phyloP scores from a whole-genome alignment of 192 early-diverging fungal genomes.

The Backusella tuberculispora region DNA sequence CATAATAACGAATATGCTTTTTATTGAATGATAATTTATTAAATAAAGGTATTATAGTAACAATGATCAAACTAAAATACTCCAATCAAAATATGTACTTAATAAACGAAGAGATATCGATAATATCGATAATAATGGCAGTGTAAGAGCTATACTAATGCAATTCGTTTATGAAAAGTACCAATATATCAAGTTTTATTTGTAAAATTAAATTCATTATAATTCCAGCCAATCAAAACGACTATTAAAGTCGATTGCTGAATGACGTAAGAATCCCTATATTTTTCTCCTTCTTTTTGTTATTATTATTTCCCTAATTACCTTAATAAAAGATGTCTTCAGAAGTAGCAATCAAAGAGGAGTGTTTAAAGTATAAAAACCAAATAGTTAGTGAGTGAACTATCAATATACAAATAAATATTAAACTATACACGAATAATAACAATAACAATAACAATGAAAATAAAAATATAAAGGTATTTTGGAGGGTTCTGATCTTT shows the following conservation, averaged over 20 bases:
- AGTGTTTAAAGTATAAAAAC: not conserved
- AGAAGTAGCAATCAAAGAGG: not conserved
- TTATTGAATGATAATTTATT: too few species aligned
- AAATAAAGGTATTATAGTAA: too few species aligned
- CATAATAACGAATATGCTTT: too few species aligned
- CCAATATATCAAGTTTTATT: too few species aligned
- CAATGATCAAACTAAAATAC: too few species aligned
- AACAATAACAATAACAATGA: not conserved
- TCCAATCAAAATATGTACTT: too few species aligned
- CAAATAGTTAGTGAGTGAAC: not conserved
- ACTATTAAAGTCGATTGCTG: not conserved
- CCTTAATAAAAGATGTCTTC: not conserved
- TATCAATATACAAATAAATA: not conserved
- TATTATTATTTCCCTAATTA: not conserved
- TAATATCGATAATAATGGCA: too few species aligned
- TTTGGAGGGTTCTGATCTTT: constrained; percentile 5
- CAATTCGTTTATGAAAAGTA: too few species aligned
- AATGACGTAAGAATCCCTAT: not conserved
- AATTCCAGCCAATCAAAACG: not conserved
- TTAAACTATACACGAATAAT: not conserved
- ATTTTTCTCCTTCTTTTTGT: not conserved
- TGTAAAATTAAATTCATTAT: too few species aligned
- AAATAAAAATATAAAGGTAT: constrained; percentile 4
- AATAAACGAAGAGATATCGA: too few species aligned
- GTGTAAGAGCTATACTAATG: too few species aligned